Evolutionary conservation across 108 stramenopile genomes (phyloP).

Genomic region (Fistulifera pelliculosa): DNA sequence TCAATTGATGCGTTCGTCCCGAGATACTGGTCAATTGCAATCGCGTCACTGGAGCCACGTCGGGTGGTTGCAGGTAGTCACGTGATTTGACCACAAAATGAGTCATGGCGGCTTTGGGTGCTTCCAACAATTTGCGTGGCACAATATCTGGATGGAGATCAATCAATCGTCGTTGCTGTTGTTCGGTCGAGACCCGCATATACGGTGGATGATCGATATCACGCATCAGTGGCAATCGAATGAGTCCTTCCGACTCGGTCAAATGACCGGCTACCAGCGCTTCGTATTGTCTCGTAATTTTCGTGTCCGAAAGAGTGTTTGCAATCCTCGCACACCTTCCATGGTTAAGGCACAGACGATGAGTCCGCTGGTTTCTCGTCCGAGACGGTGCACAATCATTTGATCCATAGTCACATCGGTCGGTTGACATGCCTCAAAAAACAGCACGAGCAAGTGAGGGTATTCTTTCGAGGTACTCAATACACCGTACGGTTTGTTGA

Average conservation of each 20-base stretch:
- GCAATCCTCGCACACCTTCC: slow-evolving; percentile 53
- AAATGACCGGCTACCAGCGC: slow-evolving; percentile 68
- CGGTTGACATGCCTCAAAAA: slow-evolving; percentile 26
- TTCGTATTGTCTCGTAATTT: slow-evolving; percentile 67
- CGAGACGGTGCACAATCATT: slow-evolving; percentile 81
- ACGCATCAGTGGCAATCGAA: slow-evolving; percentile 65
- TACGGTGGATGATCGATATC: slow-evolving; percentile 74
- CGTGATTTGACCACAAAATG: slow-evolving; percentile 52
- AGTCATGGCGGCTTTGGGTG: slow-evolving; percentile 64
- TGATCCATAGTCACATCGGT: slow-evolving; percentile 43
- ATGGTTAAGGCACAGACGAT: slow-evolving; percentile 64
- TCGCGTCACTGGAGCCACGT: slow-evolving; percentile 63
- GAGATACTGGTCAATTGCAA: slow-evolving; percentile 62
- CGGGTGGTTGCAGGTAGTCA: slow-evolving; percentile 28
- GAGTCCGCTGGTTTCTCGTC: slow-evolving; percentile 76
- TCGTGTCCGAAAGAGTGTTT: slow-evolving; percentile 59
- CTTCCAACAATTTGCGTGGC: slow-evolving; percentile 62
- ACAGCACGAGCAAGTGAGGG: slow-evolving; percentile 56
- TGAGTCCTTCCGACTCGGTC: slow-evolving; percentile 42
- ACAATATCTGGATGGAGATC: slow-evolving; percentile 40
- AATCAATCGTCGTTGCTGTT: slow-evolving; percentile 54
- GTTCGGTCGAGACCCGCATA: slow-evolving; percentile 73
- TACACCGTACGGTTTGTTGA: slow-evolving; percentile 76
- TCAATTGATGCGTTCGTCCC: slow-evolving; percentile 81
- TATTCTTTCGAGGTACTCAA: slow-evolving; percentile 48